Base-by-base conservation (phyloP, 1,139 yeast species). In the Pneumocystis jirovecii region DNA sequence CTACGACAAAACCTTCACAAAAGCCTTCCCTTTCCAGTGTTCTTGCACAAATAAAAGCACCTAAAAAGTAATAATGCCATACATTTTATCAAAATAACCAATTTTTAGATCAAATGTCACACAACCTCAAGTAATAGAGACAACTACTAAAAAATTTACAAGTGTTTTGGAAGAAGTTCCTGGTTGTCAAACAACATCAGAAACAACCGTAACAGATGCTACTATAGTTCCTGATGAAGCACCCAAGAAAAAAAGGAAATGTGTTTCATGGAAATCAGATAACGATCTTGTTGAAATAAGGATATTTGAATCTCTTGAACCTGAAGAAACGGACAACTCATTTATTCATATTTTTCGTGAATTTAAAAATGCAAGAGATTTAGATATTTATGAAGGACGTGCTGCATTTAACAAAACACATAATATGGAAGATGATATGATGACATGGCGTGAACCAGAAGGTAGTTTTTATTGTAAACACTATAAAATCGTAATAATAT, bases 241-340 rank as follows among this genome's bases (percentile, higher is more conserved):
- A 64, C 62, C 45, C n/a, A 67, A 64, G 34, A 72, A 71, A 64
- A 69, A 69, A 65, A 68, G 66, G 63, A 77, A 76, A 68, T 64
- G 72, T 1, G 80, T 77, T 2, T 71, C 68, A 31, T 77, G 79
- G 79, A 71, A 70, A 50, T 66, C 70, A 8, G 78, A 76, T 56
- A 69, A 68, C 12, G 74, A 73, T 25, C 77, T 74, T 74, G 83
- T 73, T 69, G 74, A 70, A 73, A 80, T 75, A 72, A 78, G 73
- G 61, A 69, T 71, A 67, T 82, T 69, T 80, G 83, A 75, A 74
- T 80, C 68, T 70, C 44, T 61, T 35, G 67, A 66, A 25, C 64
- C 66, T 1, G 67, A 66, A 39, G 44, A 37, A 19, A 39, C 61
- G 12, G 66, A 37, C n/a, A 80, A 65, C 73, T 80, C 67, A 68